Base-by-base conservation (phyloP, 345 rosid genomes). In the Brassica nigra region DNA sequence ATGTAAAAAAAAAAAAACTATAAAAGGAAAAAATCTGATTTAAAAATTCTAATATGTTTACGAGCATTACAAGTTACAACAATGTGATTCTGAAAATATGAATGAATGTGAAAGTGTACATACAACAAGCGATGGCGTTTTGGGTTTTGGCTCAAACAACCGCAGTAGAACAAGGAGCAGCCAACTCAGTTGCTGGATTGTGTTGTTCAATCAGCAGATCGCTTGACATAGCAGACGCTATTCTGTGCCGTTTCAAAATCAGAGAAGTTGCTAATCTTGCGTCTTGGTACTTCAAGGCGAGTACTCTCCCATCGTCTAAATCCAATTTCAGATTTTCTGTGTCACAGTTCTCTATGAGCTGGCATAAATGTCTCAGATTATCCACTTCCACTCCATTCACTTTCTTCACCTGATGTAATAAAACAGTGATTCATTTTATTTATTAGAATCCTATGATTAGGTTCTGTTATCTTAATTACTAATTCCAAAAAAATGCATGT, bases 231-330 rank as follows among this genome's bases (percentile, higher is more conserved):
- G 86, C 87, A 1, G 90, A 88, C 47, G 92, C 88, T 84, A 94
- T 90, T 83, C 92, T 86, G 70, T 92, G 97, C 42, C 89, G 97
- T 82, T 86, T 81, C 80, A 94, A 75, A 49, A 94, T 90, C 76
- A 75, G 80, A 47, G 88, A 89, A 37, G 93, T 88, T 4, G 97
- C 98, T 16, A 86, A 37, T 82, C 81, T 90, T 9, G 95, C 97
- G 1, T 37, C 76, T 10, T 79, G 28, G 80, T 87, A 90, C 79
- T 85, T 82, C 76, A 94, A 83, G 52, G 81, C 90, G 4, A 92
- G 84, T 47, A 92, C 91, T 74, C 96, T 86, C 52, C 90, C 97
- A 44, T 89, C 97, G 58, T 90, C 97, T 86, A 94, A 84, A 85
- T 94, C 97, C 14, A 94, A 65, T 78, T 94, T 90, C 85, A 90